These are phyloP conservation scores for Kwoniella sp. DNA, from an alignment of 768 basidiomycete species.

Conservation along the genomic window DNA sequence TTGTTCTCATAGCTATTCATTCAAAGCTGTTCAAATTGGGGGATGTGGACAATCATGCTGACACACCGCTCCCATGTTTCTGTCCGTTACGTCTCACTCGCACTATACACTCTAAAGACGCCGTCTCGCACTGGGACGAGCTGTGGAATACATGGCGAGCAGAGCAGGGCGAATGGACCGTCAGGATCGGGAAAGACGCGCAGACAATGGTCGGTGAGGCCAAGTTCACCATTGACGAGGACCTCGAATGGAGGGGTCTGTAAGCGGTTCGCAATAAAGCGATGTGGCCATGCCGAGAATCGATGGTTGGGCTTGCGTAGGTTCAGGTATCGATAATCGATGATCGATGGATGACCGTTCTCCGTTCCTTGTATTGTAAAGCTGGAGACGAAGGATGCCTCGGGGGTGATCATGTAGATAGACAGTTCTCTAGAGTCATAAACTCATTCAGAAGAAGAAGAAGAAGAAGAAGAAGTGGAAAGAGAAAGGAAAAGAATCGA, in stretches of 20 bases:
- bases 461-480: too few species aligned
- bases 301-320: too few species aligned
- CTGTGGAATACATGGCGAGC: constrained; percentile 36
- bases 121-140: constrained; percentile 52
- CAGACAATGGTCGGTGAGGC: constrained; percentile 37
- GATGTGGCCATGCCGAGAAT: not conserved
- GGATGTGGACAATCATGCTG: constrained; percentile 38
- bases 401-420: too few species aligned
- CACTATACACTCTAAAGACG: constrained; percentile 24
- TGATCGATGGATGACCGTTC: too few species aligned
- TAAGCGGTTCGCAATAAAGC: too few species aligned
- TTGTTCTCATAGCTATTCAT: too few species aligned
- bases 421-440: too few species aligned
- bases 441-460: too few species aligned
- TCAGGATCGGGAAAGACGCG: constrained; percentile 43
- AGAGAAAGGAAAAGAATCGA: too few species aligned
- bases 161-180: constrained; percentile 45
- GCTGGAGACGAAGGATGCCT: too few species aligned
- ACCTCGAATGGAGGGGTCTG: constrained; percentile 47
- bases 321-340: too few species aligned
- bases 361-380: too few species aligned
- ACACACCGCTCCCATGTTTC: not conserved
- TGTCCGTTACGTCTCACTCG: not conserved
- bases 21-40: not conserved
- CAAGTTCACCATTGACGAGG: constrained; percentile 41